Base-by-base conservation (phyloP, 768 basidiomycete genomes). In the Russula virescens region DNA sequence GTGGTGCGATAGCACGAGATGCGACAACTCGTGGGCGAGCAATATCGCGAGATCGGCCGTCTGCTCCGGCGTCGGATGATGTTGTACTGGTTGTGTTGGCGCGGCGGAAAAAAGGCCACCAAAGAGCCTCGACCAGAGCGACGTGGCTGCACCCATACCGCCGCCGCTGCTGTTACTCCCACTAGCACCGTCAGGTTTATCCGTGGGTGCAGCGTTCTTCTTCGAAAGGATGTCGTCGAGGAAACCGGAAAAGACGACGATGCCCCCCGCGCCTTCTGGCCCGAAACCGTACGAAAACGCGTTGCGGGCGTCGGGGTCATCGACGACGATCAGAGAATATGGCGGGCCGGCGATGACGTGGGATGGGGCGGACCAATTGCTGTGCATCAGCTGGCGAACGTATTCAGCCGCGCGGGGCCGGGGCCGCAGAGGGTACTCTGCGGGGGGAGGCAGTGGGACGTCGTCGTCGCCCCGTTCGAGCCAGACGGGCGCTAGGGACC, bases 271-370 rank as follows among this genome's bases (percentile, higher is more conserved):
- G 42, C 91, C 89, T 69, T 94, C 85, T 3, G 91, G 88, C 14
- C 93, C 93, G 67, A 98, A 98, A 1, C 96, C 96, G 71, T 95
- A 98, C 1, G 89, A 91, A 73, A 99, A 97, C 1, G 97, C 96
- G 70, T 98, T 99, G 10, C 84, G 81, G 2, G 85, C 79, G 62
- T 91, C 87, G 0, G 91, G 87, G 63, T 87, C 85, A 55, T 98
- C 91, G 50, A 96, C 84, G n/a, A 99, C 73, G 48, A 99, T 80
- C 7, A 99, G 76, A 38, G 91, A 89, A 71, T 95, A 98, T 0
- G 94, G 94, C 31, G 93, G 91, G 0, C 92, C 93, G 11, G 89
- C 77, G 49, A 87, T 81, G 23, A 78, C 72, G 64, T 87, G 86
- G 5, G 85, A 78, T 23, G 78, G 75, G 14, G 78, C 74, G 16